These are phyloP conservation scores for Nepenthes alata DNA, from an alignment of 179 eudicot genomes.

Conservation along the genomic window DNA sequence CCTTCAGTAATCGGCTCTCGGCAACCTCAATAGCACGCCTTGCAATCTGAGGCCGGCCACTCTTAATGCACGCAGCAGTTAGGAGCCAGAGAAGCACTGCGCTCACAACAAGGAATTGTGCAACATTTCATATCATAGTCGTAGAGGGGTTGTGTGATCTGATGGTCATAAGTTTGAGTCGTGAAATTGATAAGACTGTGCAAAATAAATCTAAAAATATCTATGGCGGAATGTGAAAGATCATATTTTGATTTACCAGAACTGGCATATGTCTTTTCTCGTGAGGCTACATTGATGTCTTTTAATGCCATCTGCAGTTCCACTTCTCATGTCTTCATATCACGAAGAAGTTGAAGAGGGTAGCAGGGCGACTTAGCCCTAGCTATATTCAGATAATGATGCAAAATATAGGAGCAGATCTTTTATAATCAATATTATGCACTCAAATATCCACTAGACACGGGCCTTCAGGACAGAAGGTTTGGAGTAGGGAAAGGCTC, in stretches of 20 bases:
- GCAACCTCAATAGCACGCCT: constrained; percentile 12
- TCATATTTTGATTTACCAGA: too few relatives aligned
- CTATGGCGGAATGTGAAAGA: too few relatives aligned
- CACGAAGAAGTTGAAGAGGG: not conserved
- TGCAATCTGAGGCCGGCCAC: constrained; percentile 12
- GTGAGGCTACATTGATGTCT: too few relatives aligned
- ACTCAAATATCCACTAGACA: not conserved
- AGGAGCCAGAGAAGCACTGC: constrained; percentile 13
- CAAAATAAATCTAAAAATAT: too few relatives aligned
- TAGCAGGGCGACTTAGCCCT: too few relatives aligned
- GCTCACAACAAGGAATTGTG: not conserved
- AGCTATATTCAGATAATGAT: not conserved
- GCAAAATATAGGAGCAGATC: not conserved
- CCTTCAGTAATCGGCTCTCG: constrained; percentile 8
- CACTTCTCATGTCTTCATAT: not conserved
- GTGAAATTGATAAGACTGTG: too few relatives aligned
- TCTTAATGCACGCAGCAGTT: constrained; percentile 10
- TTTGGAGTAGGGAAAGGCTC: not conserved
- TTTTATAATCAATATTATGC: not conserved
- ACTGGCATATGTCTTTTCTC: too few relatives aligned
- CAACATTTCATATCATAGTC: not conserved
- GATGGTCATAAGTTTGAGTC: too few relatives aligned
- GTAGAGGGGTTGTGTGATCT: too few relatives aligned
- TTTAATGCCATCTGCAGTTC: too few relatives aligned
- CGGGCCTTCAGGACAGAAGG: not conserved